Evolutionary conservation across 768 basidiomycete species (phyloP).

Genomic region (Leccinellum albellum): DNA sequence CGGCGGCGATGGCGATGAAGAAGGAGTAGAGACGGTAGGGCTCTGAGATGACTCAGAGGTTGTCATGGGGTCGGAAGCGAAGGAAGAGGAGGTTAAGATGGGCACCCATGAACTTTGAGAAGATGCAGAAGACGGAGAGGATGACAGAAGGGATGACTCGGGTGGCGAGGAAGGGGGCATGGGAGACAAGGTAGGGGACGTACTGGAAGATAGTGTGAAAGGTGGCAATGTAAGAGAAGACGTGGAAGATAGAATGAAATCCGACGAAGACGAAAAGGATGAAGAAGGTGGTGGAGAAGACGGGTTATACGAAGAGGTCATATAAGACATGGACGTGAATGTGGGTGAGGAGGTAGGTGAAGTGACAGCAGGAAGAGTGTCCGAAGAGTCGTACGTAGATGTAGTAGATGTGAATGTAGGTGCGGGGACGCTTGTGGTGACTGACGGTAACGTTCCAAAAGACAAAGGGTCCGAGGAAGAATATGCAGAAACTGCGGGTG

Average conservation of each 20-base stretch:
- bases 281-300: not conserved
- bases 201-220: not conserved
- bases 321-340: not conserved
- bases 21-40: not conserved
- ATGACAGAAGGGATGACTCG: not conserved
- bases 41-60: not conserved
- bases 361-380: not conserved
- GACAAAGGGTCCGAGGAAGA: not conserved
- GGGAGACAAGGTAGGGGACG: not conserved
- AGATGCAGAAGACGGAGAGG: not conserved
- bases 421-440: not conserved
- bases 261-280: not conserved
- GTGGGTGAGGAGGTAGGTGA: not conserved
- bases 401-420: not conserved
- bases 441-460: not conserved
- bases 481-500: not conserved
- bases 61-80: not conserved
- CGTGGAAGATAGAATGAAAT: not conserved
- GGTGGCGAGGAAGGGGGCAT: not conserved
- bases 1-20: not conserved
- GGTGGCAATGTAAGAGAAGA: not conserved
- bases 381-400: not conserved
- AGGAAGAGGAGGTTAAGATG: not conserved
- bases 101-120: slow-evolving; percentile 1
- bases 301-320: not conserved